phyloP scores from a whole-genome alignment of 805 yeast species.

The Blastobotrys muscicola region DNA sequence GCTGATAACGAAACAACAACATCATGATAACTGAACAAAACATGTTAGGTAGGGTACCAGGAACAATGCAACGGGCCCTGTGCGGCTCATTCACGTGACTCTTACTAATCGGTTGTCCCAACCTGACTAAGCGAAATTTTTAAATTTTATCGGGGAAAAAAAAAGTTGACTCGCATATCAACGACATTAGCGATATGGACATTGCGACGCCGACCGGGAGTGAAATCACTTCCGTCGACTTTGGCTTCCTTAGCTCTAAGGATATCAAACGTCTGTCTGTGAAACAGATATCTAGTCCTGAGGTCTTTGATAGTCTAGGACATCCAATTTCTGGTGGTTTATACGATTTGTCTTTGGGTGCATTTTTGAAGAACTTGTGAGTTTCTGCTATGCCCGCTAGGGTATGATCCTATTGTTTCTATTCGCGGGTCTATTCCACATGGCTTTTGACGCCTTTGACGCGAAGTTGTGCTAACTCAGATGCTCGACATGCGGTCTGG shows the following conservation, averaged over 20 bases:
- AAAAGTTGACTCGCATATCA: neutral
- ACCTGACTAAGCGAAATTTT: neutral
- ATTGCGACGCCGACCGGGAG: slow-evolving; percentile 95
- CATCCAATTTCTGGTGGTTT: slow-evolving; percentile 93
- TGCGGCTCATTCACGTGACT: no score
- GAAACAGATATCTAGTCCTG: slow-evolving; percentile 90
- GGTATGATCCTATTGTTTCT: neutral
- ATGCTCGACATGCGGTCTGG: slow-evolving; percentile 93
- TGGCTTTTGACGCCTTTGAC: no score
- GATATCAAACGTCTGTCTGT: slow-evolving; percentile 86
- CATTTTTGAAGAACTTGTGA: slow-evolving; percentile 66
- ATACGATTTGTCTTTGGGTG: slow-evolving; percentile 92
- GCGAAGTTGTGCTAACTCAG: slow-evolving; percentile 17
- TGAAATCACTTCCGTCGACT: slow-evolving; percentile 85
- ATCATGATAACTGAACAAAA: no score
- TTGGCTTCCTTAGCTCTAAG: slow-evolving; percentile 69
- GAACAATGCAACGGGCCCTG: no score
- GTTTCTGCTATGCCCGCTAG: slow-evolving; percentile 6
- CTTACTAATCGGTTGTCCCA: no score
- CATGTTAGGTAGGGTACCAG: no score
- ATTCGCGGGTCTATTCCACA: neutral
- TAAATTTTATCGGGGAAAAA: slow-evolving; percentile 1
- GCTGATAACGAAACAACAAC: no score
- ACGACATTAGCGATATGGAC: slow-evolving; percentile 52
- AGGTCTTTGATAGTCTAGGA: slow-evolving; percentile 91